Conservation (phyloP, 2,329 filamentous ascomycete genomes). For the Pyricularia grisea region DNA sequence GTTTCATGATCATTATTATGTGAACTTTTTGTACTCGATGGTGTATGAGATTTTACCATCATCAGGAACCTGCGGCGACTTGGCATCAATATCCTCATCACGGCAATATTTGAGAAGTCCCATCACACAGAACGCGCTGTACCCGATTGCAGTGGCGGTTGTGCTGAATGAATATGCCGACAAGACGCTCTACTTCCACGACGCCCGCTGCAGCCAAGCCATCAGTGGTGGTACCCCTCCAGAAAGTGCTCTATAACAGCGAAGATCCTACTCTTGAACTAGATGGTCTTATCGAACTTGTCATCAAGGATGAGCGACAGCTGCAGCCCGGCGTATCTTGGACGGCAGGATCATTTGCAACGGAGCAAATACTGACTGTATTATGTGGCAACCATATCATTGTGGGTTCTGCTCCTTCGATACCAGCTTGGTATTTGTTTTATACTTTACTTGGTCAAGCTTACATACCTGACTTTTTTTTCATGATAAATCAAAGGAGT, state of each 20-base stretch:
- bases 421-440: background rate
- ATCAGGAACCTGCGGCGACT: background rate
- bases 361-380: slow-evolving; percentile 1
- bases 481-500: background rate
- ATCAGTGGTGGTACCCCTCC: slow-evolving; percentile 2
- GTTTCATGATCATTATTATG: background rate
- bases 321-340: background rate
- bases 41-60: background rate
- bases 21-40: background rate
- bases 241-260: background rate
- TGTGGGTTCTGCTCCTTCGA: background rate
- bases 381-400: slow-evolving; percentile 2
- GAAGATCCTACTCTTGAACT: background rate
- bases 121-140: background rate
- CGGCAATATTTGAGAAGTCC: background rate
- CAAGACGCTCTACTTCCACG: background rate
- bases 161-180: background rate
- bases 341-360: background rate
- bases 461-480: background rate
- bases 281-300: background rate
- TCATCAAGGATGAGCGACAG: slow-evolving; percentile 3
- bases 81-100: background rate
- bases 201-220: background rate
- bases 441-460: background rate
- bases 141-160: background rate